Evolutionary conservation across 1,284 basidiomycete species (phyloP), one percentile per base, ranked within the genome.

Genomic region (Fistulinella staudtii): DNA sequence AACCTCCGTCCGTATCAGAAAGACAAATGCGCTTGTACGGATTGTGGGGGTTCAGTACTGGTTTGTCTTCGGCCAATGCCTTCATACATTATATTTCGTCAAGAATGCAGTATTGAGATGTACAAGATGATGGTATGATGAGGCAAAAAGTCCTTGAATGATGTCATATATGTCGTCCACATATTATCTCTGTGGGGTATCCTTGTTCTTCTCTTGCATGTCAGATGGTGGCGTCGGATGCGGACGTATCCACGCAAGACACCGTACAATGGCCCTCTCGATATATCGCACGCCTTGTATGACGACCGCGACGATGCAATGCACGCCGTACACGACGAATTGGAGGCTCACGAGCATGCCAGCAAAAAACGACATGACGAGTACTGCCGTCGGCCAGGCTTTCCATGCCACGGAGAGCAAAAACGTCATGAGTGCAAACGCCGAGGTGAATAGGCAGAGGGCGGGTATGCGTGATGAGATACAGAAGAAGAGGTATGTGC

Each of bases 401-500:
- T 65, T 64, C 66, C 73, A 85, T 3, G 83, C 80, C 6, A 85
- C 76, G 18, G 75, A 57, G 17, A 73, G 65, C 18, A 86, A 60
- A 65, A 85, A 87, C 1, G 60, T 51, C 68, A 80, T 77, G 9
- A 87, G 67, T 6, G 78, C 64, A 18, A 75, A 38, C 0, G 76
- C 68, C 9, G 80, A 75, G 33, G 70, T 43, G 46, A 82, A 69
- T 68, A 80, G 74, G 56, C 76, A 76, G 13, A 84, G 49, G 0
- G 75, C 71, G 0, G 84, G 82, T 17, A 82, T 65, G 20, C 82
- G 74, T 13, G 83, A 72, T 3, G 78, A 76, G 15, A 86, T 68
- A 29, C 77, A 68, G 61, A 86, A 85, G 64, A 83, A 85, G 46
- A 82, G 67, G 58, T 80, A 82, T 9, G 73, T 72, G 29, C 65